Conservation (phyloP, 176 grass and related monocot species). For the Stipa capillata region DNA sequence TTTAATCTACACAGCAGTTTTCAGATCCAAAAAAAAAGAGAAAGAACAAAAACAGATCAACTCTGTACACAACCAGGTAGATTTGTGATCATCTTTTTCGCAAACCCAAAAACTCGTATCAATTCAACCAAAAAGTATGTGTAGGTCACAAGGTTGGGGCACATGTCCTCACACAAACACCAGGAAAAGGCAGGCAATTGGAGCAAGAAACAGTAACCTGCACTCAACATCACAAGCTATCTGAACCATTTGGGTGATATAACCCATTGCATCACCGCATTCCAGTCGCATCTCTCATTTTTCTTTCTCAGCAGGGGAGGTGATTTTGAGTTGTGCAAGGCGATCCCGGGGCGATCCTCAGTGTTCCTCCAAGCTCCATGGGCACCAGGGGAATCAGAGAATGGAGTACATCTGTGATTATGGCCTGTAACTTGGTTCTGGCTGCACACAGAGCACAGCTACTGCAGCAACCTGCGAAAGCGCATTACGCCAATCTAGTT, state of each 20-base stretch:
- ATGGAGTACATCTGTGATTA: conserved; percentile 93
- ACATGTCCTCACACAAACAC: background rate
- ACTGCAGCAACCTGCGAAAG: conserved; percentile 78
- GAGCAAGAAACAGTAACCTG: background rate
- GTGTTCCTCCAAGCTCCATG: conserved; percentile 75
- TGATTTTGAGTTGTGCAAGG: background rate
- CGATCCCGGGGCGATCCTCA: conserved; percentile 34
- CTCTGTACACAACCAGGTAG: conserved; percentile 23
- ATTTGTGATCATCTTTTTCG: background rate
- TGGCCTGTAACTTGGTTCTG: conserved; percentile 92
- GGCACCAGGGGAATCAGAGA: conserved; percentile 89
- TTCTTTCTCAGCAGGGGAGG: conserved; percentile 22
- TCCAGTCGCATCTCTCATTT: background rate
- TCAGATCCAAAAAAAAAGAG: background rate
- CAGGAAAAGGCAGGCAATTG: conserved; percentile 8
- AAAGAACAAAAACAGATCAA: background rate
- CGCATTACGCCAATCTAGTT: background rate
- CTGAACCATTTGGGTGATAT: conserved; percentile 4
- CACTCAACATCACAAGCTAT: conserved; percentile 15
- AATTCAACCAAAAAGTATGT: background rate
- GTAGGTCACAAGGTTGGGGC: background rate
- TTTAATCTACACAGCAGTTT: conserved; percentile 30
- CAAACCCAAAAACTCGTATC: conserved; percentile 3
- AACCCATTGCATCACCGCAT: background rate
- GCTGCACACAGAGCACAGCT: conserved; percentile 84